These are phyloP conservation scores for Pythium aquatile DNA, from an alignment of 352 stramenopile genomes.

Conservation along the genomic window DNA sequence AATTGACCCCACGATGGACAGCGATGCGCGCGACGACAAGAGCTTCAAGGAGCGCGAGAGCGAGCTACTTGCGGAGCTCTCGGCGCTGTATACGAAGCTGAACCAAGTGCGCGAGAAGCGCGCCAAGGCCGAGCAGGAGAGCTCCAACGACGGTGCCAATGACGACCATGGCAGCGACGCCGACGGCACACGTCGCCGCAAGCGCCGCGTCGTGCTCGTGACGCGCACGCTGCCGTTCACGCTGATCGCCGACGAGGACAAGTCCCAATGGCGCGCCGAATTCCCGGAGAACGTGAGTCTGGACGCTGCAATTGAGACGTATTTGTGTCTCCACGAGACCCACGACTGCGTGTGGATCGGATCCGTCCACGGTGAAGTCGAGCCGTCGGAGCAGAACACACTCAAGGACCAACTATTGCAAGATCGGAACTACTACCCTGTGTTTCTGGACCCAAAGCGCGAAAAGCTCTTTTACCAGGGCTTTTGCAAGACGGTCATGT, in stretches of 20 bases:
- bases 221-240: constrained; percentile 77
- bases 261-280: constrained; percentile 81
- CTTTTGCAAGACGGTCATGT: constrained; percentile 91
- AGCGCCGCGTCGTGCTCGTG: constrained; percentile 67
- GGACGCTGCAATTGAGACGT: constrained; percentile 78
- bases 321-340: constrained; percentile 69
- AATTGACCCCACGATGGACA: constrained; percentile 20
- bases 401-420: constrained; percentile 85
- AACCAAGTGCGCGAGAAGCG: constrained; percentile 83
- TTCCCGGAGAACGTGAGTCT: constrained; percentile 71
- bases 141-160: constrained; percentile 21
- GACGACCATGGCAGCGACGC: constrained; percentile 24
- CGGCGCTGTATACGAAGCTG: constrained; percentile 76
- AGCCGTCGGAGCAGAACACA: constrained; percentile 76
- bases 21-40: constrained; percentile 22
- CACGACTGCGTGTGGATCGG: constrained; percentile 87
- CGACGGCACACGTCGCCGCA: constrained; percentile 37
- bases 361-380: constrained; percentile 76
- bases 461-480: constrained; percentile 89
- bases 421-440: constrained; percentile 89
- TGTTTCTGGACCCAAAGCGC: constrained; percentile 87
- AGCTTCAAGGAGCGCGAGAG: constrained; percentile 72
- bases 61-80: constrained; percentile 65
- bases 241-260: constrained; percentile 72
- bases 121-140: constrained; percentile 64